These are phyloP conservation scores for Eucalyptus coolabah DNA, from an alignment of 345 rosid species.

Conservation along the genomic window DNA sequence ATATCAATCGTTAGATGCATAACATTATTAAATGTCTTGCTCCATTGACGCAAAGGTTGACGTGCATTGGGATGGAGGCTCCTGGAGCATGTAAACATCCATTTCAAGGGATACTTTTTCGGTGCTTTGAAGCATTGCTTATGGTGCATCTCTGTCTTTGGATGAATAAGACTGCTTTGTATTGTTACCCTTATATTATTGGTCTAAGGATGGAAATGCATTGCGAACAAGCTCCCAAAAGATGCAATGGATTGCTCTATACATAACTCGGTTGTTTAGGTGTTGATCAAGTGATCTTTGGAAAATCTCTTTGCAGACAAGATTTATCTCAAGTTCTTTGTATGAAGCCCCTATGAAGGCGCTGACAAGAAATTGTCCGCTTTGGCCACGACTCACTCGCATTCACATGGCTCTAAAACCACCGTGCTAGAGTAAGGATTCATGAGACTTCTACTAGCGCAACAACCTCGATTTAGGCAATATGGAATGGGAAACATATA, in stretches of 20 bases:
- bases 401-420: neutral
- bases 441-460: neutral
- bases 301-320: neutral
- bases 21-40: neutral
- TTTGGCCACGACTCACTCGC: neutral
- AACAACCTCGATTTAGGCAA: neutral
- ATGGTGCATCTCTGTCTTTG: neutral
- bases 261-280: neutral
- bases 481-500: neutral
- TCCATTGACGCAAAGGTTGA: neutral
- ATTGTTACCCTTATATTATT: neutral
- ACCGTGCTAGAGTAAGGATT: neutral
- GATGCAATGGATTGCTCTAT: neutral
- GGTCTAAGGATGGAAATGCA: neutral
- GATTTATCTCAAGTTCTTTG: neutral
- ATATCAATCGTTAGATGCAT: neutral
- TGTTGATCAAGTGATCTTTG: neutral
- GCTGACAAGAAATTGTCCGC: neutral
- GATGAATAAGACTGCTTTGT: neutral
- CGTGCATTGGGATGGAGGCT: neutral
- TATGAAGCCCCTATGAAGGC: neutral
- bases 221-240: neutral
- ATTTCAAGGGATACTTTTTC: neutral
- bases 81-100: neutral
- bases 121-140: neutral